A percentile compares a stretch with the other conserved stretches of the same genome.
Evolutionary conservation across 495 filamentous ascomycete species (phyloP).

Genomic region (Mycothermus thermophilus): DNA sequence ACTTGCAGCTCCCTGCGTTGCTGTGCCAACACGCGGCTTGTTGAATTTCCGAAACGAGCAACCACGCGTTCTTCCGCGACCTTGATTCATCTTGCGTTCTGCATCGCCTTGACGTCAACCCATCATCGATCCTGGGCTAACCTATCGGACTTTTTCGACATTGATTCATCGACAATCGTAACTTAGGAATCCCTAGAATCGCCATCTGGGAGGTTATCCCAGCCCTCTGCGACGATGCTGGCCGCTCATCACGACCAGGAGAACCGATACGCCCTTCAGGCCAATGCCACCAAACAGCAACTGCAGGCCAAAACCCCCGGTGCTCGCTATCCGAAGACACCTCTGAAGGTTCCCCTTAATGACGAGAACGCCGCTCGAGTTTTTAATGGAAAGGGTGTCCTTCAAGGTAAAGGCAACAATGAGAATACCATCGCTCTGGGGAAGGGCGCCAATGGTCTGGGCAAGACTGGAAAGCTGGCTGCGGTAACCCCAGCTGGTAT

Average conservation of each 20-base stretch:
- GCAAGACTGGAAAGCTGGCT: constrained; percentile 33
- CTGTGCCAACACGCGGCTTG: constrained; percentile 11
- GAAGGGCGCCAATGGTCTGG: constrained; percentile 40
- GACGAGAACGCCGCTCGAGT: constrained; percentile 65
- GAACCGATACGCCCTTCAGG: constrained; percentile 65
- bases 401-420: constrained; percentile 43
- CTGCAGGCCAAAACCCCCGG: constrained; percentile 66
- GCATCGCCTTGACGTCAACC: too few species aligned
- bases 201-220: constrained; percentile 9
- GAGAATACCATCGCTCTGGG: constrained; percentile 47
- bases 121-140: too few species aligned
- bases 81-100: too few species aligned
- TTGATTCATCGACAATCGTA: neutral
- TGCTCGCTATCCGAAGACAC: constrained; percentile 64
- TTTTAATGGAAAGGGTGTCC: constrained; percentile 47
- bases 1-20: constrained; percentile 10
- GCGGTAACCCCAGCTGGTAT: constrained; percentile 56
- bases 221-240: constrained; percentile 42
- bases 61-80: too few species aligned
- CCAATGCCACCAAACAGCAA: constrained; percentile 66
- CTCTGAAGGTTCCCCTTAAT: constrained; percentile 67
- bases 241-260: constrained; percentile 71
- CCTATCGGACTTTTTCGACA: too few species aligned
- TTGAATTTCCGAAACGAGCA: constrained; percentile 1
- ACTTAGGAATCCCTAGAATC: neutral